phyloP scores from a whole-genome alignment of 2,329 filamentous ascomycete genomes.

The Phialophora chinensis region DNA sequence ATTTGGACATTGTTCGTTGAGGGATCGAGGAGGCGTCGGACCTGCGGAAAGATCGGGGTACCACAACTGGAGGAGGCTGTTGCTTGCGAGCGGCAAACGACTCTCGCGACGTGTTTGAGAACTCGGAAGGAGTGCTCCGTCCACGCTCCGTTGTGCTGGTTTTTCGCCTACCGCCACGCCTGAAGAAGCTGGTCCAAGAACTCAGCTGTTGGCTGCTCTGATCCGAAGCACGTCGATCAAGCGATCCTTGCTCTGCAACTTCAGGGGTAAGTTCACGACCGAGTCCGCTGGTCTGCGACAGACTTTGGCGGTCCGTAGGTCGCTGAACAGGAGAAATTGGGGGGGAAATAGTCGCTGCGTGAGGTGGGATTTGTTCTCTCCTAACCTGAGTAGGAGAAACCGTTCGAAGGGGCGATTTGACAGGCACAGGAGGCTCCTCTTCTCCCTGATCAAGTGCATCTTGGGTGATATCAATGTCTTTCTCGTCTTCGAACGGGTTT shows the following conservation, averaged over 20 bases:
- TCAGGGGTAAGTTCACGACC: conserved; percentile 59
- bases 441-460: conserved; percentile 31
- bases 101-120: conserved; percentile 88
- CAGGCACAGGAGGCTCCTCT: conserved; percentile 33
- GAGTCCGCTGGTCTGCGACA: conserved; percentile 60
- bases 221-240: conserved; percentile 62
- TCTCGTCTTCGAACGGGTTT: conserved; percentile 40
- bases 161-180: conserved; percentile 64
- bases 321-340: conserved; percentile 55
- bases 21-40: conserved; percentile 60
- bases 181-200: conserved; percentile 77
- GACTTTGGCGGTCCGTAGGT: conserved; percentile 55
- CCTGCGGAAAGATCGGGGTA: conserved; percentile 52
- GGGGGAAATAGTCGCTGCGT: conserved; percentile 52
- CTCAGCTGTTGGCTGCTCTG: conserved; percentile 53
- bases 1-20: conserved; percentile 84
- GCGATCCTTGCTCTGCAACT: conserved; percentile 59
- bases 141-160: conserved; percentile 58
- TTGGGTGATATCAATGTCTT: conserved; percentile 37
- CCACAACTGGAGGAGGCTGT: conserved; percentile 49
- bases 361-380: conserved; percentile 26
- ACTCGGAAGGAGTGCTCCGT: conserved; percentile 71
- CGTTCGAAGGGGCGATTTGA: conserved; percentile 36
- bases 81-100: conserved; percentile 71
- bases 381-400: conserved; percentile 24